Evolutionary conservation across 495 filamentous ascomycete genomes (phyloP), one percentile per base, ranked within the genome.

Genomic region (Penicillium roqueforti): DNA sequence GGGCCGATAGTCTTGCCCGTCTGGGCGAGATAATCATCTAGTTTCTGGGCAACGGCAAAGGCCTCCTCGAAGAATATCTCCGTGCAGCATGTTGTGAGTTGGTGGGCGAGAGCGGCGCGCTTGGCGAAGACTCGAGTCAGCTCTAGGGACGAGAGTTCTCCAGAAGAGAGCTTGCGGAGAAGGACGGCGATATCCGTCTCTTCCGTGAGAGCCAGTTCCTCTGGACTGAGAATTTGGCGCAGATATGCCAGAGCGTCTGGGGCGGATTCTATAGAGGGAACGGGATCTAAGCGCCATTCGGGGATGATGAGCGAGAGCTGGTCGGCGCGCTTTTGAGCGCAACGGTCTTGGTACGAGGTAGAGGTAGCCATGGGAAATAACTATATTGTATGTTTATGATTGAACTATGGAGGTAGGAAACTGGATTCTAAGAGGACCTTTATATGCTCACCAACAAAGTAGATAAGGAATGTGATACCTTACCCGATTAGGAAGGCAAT

Each of bases 1-100:
- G 84, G 85, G 0, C 86, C 86, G 14, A 80, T 56, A 5, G 76
- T 68, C 41, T 73, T 74, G 0, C 72, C 69, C 4, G 70, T 71
- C 28, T 60, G 61, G 6, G 57, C 54, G 5, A 80, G 53, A 46
- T 74, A 53, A 6, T 68, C 66, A 58, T 83, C 80, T 31, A 79
- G 49, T 28, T 68, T 47, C 26, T 61, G 61, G 1, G 79, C 79
- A 4, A 56, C 54, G 6, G 60, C 59, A 23, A 82, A 59, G 0
- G 77, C 79, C 25, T 71, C 59, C 14, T 76, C 66, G 11, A 85
- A 82, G 38, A 89, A 76, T 4, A 89, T 73, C 66, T 89, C 85
- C 4, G 85, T 86, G 43, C 84, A 66, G 62, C 84, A 87, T 59
- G 82, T 80, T 19, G 72, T 78, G 60, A 72, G 67, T 65, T 78